Base-by-base conservation (phyloP, 306 rosid species). In the Erythrophleum fordii region DNA sequence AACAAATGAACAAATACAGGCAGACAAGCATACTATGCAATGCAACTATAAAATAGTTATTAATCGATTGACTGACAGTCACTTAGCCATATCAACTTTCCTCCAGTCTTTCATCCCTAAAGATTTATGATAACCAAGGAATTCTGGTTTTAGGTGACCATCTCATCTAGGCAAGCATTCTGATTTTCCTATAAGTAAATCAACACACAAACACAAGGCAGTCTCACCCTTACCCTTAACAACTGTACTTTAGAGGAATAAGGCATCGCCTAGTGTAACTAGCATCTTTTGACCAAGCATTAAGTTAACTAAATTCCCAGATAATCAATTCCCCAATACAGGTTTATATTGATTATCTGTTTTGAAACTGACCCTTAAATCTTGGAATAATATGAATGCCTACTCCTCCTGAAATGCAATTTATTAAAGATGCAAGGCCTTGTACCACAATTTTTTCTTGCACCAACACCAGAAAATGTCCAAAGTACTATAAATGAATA, bases 381-480 rank as follows among this genome's bases (percentile, higher is more conserved):
- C 53, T 11, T 12, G 10, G 17, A 48, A 18, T 11, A 48, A 48
- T 48, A 48, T 13, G 53, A 48, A 48, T 48, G 45, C 64, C 60
- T 46, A n/a, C n/a, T n/a, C n/a, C 6, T 37, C 42, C 5, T 6
- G 42, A 37, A 37, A 37, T 6, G 5, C 42, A 37, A 37, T 0
- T 37, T 4, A 37, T 37, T 31, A 1, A 31, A n/a, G 4, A 37
- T 37, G 42, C 42, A 2, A 2, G 3, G 6, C 42, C 42, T 37
- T 37, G n/a, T n/a, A 55, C 20, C 44, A 64, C 48, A 62, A 12
- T 11, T 5, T 73, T 37, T 13, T 5, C 18, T 39, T 26, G 60
- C 69, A 52, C 51, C 29, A 28, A 58, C 73, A 23, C 28, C 34
- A 35, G 26, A 65, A 49, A 74, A 45, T 17, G 68, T 62, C 52